These are phyloP conservation scores for Pistacia vera DNA, from an alignment of 345 rosid genomes.

Conservation along the genomic window DNA sequence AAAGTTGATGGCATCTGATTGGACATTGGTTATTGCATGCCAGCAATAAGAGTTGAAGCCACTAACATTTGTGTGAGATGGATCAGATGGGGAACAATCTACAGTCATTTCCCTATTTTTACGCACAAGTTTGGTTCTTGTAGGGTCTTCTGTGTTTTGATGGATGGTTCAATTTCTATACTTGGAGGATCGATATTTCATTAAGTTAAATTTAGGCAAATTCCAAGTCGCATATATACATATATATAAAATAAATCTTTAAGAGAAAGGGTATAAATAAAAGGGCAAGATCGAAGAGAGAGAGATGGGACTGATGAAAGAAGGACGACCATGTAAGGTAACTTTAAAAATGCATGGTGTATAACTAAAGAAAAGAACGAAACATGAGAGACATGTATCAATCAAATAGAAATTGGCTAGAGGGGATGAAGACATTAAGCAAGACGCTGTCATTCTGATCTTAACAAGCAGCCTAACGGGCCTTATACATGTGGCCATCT, in stretches of 20 bases:
- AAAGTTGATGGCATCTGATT: neutral
- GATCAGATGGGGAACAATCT: neutral
- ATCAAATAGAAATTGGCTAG: conserved; percentile 12
- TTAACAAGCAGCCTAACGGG: conserved; percentile 13
- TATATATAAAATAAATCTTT: neutral
- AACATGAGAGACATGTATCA: conserved; percentile 19
- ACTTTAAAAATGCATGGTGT: conserved; percentile 51
- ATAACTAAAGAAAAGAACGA: conserved; percentile 46
- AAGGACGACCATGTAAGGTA: conserved; percentile 43
- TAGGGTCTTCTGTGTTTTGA: conserved; percentile 1
- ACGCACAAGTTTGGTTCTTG: conserved; percentile 11
- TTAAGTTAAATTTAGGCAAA: neutral
- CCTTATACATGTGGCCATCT: conserved; percentile 5
- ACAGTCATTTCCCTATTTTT: conserved; percentile 2
- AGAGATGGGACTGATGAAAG: conserved; percentile 35
- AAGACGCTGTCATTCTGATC: conserved; percentile 16
- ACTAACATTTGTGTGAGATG: neutral
- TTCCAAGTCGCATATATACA: neutral
- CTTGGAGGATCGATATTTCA: neutral
- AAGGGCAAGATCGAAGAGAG: neutral
- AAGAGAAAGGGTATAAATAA: neutral
- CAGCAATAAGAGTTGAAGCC: neutral
- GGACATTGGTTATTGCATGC: conserved; percentile 5
- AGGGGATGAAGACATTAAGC: conserved; percentile 17
- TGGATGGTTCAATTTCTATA: neutral